Percentiles rank a stretch among this genome's conserved stretches.
Evolutionary conservation across 2,329 filamentous ascomycete genomes (phyloP).

Genomic region (Cladosporium cucumerinum): DNA sequence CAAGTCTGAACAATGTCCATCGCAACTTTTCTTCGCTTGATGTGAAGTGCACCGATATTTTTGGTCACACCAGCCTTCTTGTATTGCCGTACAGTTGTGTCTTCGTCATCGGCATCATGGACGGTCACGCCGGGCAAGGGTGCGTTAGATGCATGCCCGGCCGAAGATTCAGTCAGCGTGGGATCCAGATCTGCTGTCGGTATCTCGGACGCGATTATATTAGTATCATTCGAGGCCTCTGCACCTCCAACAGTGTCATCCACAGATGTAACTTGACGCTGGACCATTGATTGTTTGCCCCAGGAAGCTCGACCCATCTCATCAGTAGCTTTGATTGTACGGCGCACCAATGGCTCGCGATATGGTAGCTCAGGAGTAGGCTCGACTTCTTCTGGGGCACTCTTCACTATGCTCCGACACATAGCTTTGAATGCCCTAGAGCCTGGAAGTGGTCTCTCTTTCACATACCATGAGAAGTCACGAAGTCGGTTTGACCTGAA

Average conservation of each 20-base stretch:
- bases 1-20: constrained; percentile 53
- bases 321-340: not conserved
- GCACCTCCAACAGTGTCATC: not conserved
- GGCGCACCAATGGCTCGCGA: not conserved
- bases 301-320: not conserved
- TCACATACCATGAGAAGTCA: constrained; percentile 36
- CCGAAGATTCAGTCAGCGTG: not conserved
- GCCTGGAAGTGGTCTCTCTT: not conserved
- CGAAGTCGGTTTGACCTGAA: constrained; percentile 39
- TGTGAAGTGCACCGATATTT: constrained; percentile 10
- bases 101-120: not conserved
- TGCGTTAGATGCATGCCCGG: not conserved
- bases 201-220: not conserved
- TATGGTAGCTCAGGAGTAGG: not conserved
- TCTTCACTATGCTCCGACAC: not conserved
- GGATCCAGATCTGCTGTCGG: not conserved
- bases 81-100: not conserved
- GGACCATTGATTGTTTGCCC: not conserved
- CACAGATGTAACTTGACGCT: not conserved
- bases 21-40: constrained; percentile 50
- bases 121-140: constrained; percentile 1
- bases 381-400: not conserved
- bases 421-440: not conserved
- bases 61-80: constrained; percentile 11
- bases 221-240: not conserved